Percentiles rank a stretch among this genome's conserved stretches.
Evolutionary conservation across 495 filamentous ascomycete species (phyloP).

Genomic region (Podospora bellae-mahoneyi): DNA sequence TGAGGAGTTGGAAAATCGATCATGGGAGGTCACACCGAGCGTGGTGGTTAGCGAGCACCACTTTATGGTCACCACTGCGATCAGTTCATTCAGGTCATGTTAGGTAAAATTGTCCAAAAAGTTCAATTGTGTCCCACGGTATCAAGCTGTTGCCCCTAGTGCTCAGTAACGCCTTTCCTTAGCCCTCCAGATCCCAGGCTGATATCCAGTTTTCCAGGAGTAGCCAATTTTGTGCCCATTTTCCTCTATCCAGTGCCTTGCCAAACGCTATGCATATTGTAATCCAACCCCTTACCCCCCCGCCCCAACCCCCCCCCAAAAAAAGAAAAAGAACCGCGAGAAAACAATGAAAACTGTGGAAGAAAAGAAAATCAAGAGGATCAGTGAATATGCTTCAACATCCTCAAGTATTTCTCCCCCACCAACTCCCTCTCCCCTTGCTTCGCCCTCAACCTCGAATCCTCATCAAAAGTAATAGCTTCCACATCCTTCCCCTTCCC

Average conservation of each 20-base stretch:
- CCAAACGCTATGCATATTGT: not conserved
- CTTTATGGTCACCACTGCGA: not conserved
- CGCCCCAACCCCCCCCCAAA: too few relatives aligned
- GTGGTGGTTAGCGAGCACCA: not conserved
- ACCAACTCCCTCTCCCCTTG: conserved; percentile 18
- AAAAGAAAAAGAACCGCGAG: not conserved
- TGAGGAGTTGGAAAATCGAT: not conserved
- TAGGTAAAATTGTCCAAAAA: not conserved
- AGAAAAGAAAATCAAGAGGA: conserved; percentile 3
- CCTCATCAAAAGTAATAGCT: conserved; percentile 25
- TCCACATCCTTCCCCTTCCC: conserved; percentile 17
- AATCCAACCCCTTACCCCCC: too few relatives aligned
- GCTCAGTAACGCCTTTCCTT: not conserved
- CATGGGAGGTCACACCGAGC: not conserved
- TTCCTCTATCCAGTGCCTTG: not conserved
- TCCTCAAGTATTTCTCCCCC: conserved; percentile 23
- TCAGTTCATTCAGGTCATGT: not conserved
- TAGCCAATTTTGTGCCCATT: not conserved
- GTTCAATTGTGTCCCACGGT: not conserved
- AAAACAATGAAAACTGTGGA: not conserved
- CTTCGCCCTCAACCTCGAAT: conserved; percentile 23
- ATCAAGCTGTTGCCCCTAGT: not conserved
- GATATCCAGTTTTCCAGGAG: not conserved
- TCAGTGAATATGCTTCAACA: conserved; percentile 12
- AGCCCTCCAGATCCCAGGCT: not conserved